Conservation (phyloP, 2,329 filamentous ascomycete genomes). For the Fusarium floridanum region DNA sequence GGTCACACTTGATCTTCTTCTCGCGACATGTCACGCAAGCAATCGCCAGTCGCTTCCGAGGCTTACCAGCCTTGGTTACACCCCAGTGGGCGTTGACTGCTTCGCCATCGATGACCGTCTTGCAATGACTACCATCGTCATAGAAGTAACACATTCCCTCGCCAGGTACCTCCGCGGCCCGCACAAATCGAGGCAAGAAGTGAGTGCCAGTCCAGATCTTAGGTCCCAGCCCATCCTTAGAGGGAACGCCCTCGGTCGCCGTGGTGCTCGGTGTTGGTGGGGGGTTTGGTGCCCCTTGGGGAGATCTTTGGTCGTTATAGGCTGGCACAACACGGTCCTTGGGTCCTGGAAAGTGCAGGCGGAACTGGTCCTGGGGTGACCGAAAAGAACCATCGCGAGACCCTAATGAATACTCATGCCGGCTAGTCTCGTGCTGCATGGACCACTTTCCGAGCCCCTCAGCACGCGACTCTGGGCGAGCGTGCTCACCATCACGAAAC, state of each 20-base stretch:
- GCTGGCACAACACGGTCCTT: slow-evolving; percentile 48
- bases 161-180: slow-evolving; percentile 76
- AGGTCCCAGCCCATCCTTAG: slow-evolving; percentile 72
- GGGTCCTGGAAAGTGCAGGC: slow-evolving; percentile 54
- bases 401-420: slow-evolving; percentile 61
- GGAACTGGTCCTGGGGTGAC: slow-evolving; percentile 52
- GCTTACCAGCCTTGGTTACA: slow-evolving; percentile 93
- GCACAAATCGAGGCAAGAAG: slow-evolving; percentile 75
- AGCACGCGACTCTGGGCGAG: slow-evolving; percentile 51
- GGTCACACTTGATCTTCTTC: slow-evolving; percentile 98
- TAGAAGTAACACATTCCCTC: slow-evolving; percentile 89
- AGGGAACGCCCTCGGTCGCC: slow-evolving; percentile 58
- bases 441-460: slow-evolving; percentile 56
- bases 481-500: slow-evolving; percentile 56
- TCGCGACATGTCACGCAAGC: slow-evolving; percentile 94
- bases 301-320: slow-evolving; percentile 45
- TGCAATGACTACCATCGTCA: slow-evolving; percentile 86
- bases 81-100: slow-evolving; percentile 93
- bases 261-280: slow-evolving; percentile 49
- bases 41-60: slow-evolving; percentile 89
- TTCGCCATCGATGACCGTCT: slow-evolving; percentile 87
- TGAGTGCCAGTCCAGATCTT: slow-evolving; percentile 79
- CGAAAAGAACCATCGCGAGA: slow-evolving; percentile 55
- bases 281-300: slow-evolving; percentile 44
- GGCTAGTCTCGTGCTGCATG: slow-evolving; percentile 55